Evolutionary conservation across 352 stramenopile species (phyloP).

Genomic region (Blastocystis sp.): DNA sequence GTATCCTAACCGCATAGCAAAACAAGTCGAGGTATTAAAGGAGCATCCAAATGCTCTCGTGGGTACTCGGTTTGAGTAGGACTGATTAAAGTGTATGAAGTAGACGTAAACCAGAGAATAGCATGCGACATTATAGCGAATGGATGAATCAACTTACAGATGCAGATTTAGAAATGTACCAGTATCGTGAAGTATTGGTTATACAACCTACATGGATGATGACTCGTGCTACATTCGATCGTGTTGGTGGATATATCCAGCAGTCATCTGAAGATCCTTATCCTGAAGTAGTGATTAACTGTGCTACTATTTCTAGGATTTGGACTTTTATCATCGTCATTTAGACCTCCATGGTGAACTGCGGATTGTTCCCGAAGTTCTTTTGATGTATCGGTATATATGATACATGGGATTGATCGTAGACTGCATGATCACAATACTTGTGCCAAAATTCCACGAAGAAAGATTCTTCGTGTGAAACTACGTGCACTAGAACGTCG

Average conservation of each 20-base stretch:
- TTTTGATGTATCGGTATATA: slow-evolving; percentile 58
- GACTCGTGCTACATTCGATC: slow-evolving; percentile 40
- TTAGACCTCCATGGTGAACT: slow-evolving; percentile 43
- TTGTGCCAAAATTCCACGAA: slow-evolving; percentile 14
- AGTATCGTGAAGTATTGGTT: slow-evolving; percentile 64
- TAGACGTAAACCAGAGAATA: slow-evolving; percentile 63
- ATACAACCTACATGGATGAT: slow-evolving; percentile 66
- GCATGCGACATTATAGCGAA: slow-evolving; percentile 63
- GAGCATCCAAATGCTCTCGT: slow-evolving; percentile 59
- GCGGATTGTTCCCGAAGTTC: slow-evolving; percentile 29
- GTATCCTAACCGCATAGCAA: slow-evolving; percentile 60
- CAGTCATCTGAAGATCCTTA: not conserved
- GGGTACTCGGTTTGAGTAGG: slow-evolving; percentile 61
- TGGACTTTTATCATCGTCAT: slow-evolving; percentile 63
- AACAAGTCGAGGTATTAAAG: slow-evolving; percentile 56
- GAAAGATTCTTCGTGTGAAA: slow-evolving; percentile 62
- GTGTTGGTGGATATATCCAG: slow-evolving; percentile 55
- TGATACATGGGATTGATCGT: not conserved
- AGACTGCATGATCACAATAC: slow-evolving; percentile 53
- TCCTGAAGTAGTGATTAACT: not conserved
- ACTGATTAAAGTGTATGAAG: not conserved
- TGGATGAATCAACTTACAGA: slow-evolving; percentile 64
- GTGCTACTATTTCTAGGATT: not conserved
- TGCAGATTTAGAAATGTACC: slow-evolving; percentile 60
- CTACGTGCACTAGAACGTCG: slow-evolving; percentile 40